phyloP scores from a whole-genome alignment of 1,139 yeast species.

The Scheffersomyces parashehatae region DNA sequence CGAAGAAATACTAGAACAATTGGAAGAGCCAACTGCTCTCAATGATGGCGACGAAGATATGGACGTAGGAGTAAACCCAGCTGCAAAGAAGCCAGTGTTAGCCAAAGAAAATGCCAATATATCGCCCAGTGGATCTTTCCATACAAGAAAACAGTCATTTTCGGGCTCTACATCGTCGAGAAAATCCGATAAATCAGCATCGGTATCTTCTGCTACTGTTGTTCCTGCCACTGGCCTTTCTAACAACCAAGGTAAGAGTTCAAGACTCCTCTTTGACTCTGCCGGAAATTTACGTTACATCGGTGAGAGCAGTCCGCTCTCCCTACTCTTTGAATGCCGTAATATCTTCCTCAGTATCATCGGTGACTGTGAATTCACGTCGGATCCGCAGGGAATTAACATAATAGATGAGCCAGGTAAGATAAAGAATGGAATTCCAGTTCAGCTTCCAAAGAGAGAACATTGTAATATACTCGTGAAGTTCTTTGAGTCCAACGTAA shows the following conservation, averaged over 20 bases:
- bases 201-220: too few relatives aligned
- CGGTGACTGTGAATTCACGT: slow-evolving; percentile 14
- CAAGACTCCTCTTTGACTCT: slow-evolving; percentile 20
- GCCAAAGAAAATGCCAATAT: neutral
- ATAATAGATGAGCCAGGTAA: slow-evolving; percentile 18
- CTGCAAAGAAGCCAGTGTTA: neutral
- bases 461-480: slow-evolving; percentile 12
- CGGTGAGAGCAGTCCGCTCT: slow-evolving; percentile 29
- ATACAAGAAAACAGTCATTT: too few relatives aligned
- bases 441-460: slow-evolving; percentile 14
- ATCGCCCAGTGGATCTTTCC: too few relatives aligned
- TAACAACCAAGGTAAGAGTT: slow-evolving; percentile 17
- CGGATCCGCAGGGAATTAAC: slow-evolving; percentile 15
- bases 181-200: slow-evolving; percentile 5
- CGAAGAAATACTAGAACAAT: slow-evolving; percentile 1
- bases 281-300: slow-evolving; percentile 24
- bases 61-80: slow-evolving; percentile 5
- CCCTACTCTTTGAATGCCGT: slow-evolving; percentile 24
- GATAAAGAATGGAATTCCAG: slow-evolving; percentile 9
- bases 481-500: slow-evolving; percentile 18
- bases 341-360: slow-evolving; percentile 19
- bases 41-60: slow-evolving; percentile 2
- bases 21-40: neutral
- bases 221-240: slow-evolving; percentile 7
- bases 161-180: neutral